Conservation (phyloP, 371 early-diverging fungal genomes). For the Mucor velutinosus region DNA sequence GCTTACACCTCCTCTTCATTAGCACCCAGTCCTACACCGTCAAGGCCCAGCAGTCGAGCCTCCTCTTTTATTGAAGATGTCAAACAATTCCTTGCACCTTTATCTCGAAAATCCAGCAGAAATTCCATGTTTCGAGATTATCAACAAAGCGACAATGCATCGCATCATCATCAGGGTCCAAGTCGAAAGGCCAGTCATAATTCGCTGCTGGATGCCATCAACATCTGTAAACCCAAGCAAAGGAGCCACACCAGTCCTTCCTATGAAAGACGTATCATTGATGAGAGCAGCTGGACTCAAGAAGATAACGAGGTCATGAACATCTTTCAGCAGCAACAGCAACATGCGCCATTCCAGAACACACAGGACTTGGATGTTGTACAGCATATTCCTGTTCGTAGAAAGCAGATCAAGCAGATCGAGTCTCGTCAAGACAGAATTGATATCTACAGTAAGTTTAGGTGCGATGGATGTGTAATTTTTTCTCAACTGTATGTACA, state of each 20-base stretch:
- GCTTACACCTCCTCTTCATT: background rate
- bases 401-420: slow-evolving; percentile 26
- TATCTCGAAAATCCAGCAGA: slow-evolving; percentile 27
- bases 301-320: slow-evolving; percentile 5
- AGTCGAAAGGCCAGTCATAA: slow-evolving; percentile 21
- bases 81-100: slow-evolving; percentile 24
- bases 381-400: slow-evolving; percentile 15
- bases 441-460: slow-evolving; percentile 20
- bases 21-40: slow-evolving; percentile 10
- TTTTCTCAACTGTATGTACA: background rate
- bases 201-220: slow-evolving; percentile 22
- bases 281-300: background rate
- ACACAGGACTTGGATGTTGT: background rate
- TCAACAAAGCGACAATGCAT: background rate
- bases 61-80: slow-evolving; percentile 32
- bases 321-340: slow-evolving; percentile 1
- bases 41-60: slow-evolving; percentile 25
- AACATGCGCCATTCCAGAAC: background rate
- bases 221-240: slow-evolving; percentile 23
- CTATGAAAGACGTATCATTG: slow-evolving; percentile 14
- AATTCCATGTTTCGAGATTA: slow-evolving; percentile 23
- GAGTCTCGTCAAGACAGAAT: slow-evolving; percentile 25
- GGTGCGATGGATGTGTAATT: background rate
- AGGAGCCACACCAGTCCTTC: background rate
- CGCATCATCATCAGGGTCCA: background rate